Percentiles rank a stretch among this genome's conserved stretches.
Evolutionary conservation across 2,329 filamentous ascomycete species (phyloP).

Genomic region (Graphilbum sp.): DNA sequence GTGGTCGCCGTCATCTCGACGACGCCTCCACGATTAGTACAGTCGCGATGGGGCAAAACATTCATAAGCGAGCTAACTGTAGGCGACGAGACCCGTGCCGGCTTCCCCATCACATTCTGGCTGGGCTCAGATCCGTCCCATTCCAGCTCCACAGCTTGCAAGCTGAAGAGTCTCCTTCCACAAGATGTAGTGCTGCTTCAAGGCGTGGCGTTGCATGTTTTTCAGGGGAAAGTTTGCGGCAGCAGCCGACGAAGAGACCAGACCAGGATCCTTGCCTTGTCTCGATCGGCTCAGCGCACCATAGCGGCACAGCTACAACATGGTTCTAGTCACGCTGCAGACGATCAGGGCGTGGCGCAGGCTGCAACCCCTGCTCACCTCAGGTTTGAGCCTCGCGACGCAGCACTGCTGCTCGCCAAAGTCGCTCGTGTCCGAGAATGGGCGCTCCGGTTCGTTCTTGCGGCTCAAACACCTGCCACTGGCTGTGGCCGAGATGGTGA

Average conservation of each 20-base stretch:
- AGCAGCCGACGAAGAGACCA: slow-evolving; percentile 60
- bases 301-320: no score
- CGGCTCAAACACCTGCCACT: background rate
- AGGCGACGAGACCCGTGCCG: slow-evolving; percentile 69
- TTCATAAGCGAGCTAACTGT: slow-evolving; percentile 64
- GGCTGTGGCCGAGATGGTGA: background rate
- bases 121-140: background rate
- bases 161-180: slow-evolving; percentile 34
- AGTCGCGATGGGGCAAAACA: slow-evolving; percentile 47
- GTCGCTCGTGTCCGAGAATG: slow-evolving; percentile 55
- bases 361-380: no score
- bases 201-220: slow-evolving; percentile 64
- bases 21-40: slow-evolving; percentile 48
- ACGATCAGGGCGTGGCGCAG: no score
- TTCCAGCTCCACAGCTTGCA: slow-evolving; percentile 17
- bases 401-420: slow-evolving; percentile 27
- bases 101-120: slow-evolving; percentile 14
- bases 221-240: slow-evolving; percentile 64
- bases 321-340: no score
- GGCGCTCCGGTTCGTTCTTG: slow-evolving; percentile 51
- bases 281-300: slow-evolving; percentile 24
- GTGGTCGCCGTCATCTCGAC: slow-evolving; percentile 67
- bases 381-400: no score
- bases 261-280: slow-evolving; percentile 53
- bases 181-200: slow-evolving; percentile 67